phyloP scores from a whole-genome alignment of 306 rosid genomes.

The Herpetospermum pedunculosum region DNA sequence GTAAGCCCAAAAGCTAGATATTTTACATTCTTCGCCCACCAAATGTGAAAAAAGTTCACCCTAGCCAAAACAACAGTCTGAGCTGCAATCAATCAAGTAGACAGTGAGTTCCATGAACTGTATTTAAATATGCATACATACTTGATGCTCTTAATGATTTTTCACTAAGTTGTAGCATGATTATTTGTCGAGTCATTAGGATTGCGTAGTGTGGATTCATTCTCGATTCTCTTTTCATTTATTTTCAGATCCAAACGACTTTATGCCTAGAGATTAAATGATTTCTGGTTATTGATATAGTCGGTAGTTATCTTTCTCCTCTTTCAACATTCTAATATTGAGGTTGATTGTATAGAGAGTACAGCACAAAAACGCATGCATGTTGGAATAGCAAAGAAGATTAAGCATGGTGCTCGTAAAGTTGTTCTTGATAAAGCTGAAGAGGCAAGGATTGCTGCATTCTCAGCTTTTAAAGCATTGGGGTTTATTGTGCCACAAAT shows the following conservation, averaged over 20 bases:
- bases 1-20: background rate
- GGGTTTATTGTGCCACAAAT: conserved; percentile 71
- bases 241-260: conserved; percentile 5
- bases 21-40: background rate
- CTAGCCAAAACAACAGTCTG: background rate
- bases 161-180: background rate
- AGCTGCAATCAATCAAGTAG: background rate
- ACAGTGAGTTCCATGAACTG: background rate
- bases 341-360: conserved; percentile 31
- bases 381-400: conserved; percentile 80
- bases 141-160: background rate
- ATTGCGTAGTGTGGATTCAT: background rate
- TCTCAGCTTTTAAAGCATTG: conserved; percentile 76
- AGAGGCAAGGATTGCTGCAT: conserved; percentile 90
- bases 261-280: background rate
- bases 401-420: conserved; percentile 91
- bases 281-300: background rate
- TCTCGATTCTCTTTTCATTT: background rate
- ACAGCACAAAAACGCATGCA: conserved; percentile 66
- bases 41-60: background rate
- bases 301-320: background rate
- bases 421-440: conserved; percentile 91
- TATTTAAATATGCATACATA: background rate
- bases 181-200: background rate
- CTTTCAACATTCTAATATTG: conserved; percentile 7